A percentile compares a stretch with the other conserved stretches of the same genome.
These are phyloP conservation scores for Cladophialophora bantiana DNA, from an alignment of 2,329 filamentous ascomycete genomes.

Conservation along the genomic window DNA sequence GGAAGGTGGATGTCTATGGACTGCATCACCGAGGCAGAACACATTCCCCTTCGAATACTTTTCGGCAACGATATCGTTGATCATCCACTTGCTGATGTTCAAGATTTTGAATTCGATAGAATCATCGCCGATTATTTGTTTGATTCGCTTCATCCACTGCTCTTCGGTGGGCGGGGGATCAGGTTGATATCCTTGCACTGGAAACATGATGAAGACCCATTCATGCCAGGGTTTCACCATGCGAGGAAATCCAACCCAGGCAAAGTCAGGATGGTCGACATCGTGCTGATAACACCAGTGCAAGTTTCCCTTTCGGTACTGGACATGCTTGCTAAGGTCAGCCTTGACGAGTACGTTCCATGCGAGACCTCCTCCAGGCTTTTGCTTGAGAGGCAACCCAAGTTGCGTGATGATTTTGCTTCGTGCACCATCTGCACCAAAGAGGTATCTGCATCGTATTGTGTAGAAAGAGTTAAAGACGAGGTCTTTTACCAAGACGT, in stretches of 20 bases:
- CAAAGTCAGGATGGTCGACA: conserved; percentile 59
- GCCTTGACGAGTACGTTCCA: conserved; percentile 59
- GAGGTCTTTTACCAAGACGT: conserved; percentile 47
- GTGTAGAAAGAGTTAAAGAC: conserved; percentile 43
- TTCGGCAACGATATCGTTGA: conserved; percentile 68
- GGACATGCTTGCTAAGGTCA: conserved; percentile 59
- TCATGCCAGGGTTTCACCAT: conserved; percentile 71
- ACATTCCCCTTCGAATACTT: conserved; percentile 53
- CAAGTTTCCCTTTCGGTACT: conserved; percentile 62
- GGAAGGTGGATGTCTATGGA: conserved; percentile 48
- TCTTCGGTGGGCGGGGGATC: conserved; percentile 54
- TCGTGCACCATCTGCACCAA: conserved; percentile 64
- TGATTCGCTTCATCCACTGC: conserved; percentile 56
- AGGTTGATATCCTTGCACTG: conserved; percentile 47
- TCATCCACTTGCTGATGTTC: conserved; percentile 63
- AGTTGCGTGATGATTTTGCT: conserved; percentile 57
- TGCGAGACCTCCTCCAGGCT: conserved; percentile 57
- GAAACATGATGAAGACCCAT: conserved; percentile 65
- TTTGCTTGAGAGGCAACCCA: conserved; percentile 54
- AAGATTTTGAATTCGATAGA: conserved; percentile 59
- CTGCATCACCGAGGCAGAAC: conserved; percentile 50
- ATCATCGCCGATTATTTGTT: conserved; percentile 63
- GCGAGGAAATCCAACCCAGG: conserved; percentile 58
- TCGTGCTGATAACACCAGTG: conserved; percentile 68
- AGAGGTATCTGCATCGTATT: conserved; percentile 58